Conservation (phyloP, 306 rosid species). For the Arachis hypogaea region DNA sequence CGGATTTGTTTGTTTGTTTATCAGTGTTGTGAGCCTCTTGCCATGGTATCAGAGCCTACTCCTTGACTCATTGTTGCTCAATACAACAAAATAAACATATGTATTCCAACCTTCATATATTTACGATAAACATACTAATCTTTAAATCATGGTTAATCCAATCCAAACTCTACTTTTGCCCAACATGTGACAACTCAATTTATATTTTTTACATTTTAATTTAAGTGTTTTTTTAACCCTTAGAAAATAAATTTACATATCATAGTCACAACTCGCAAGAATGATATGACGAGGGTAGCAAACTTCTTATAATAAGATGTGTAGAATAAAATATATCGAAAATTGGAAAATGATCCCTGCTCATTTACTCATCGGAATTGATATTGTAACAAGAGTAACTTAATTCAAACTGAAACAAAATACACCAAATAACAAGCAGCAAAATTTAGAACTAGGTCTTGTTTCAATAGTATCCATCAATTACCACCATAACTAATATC, state of each 20-base stretch:
- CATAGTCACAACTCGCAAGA: no score
- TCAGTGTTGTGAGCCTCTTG: no score
- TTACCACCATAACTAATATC: slow-evolving; percentile 30
- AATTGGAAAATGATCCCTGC: not conserved
- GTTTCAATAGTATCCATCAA: slow-evolving; percentile 18
- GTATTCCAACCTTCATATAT: not conserved
- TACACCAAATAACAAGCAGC: slow-evolving; percentile 29
- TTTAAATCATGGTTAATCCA: not conserved
- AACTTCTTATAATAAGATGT: no score
- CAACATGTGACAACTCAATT: no score
- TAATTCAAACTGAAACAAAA: slow-evolving; percentile 26
- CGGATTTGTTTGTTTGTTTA: no score
- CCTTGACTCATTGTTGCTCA: not conserved
- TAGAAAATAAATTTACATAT: no score
- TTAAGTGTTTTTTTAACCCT: no score
- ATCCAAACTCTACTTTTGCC: no score
- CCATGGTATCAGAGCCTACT: not conserved
- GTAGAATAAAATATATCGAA: no score
- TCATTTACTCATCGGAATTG: slow-evolving; percentile 7
- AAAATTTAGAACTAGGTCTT: slow-evolving; percentile 31
- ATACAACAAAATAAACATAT: not conserved
- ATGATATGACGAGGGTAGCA: no score
- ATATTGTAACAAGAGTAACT: slow-evolving; percentile 27
- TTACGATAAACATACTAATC: no score
- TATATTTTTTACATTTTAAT: no score